Conservation (phyloP, 1,284 basidiomycete species). For the Inonotus obliquus region DNA sequence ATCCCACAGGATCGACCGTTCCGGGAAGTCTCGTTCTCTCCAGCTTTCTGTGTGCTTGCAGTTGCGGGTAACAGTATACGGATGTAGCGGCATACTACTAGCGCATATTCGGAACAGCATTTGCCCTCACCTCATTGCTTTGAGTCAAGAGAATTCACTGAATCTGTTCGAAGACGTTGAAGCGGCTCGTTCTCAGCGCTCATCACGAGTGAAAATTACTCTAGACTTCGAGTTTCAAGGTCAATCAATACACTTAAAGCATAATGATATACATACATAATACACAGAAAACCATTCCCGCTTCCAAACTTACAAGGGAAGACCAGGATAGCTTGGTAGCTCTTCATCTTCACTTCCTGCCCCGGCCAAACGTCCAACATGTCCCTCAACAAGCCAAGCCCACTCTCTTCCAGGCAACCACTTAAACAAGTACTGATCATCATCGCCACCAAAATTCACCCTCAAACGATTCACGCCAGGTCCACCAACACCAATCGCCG, state of each 20-base stretch:
- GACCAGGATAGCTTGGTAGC: slow-evolving; percentile 28
- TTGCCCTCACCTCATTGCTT: too few species aligned
- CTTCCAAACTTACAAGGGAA: neutral
- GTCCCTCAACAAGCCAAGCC: slow-evolving; percentile 54
- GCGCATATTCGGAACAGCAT: too few species aligned
- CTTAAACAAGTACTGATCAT: slow-evolving; percentile 33
- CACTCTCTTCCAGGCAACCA: slow-evolving; percentile 63
- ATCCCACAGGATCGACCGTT: too few species aligned
- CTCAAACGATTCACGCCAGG: slow-evolving; percentile 46
- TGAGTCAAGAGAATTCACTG: too few species aligned
- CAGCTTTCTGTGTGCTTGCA: too few species aligned
- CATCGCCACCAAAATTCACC: slow-evolving; percentile 59
- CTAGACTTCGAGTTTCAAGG: too few species aligned
- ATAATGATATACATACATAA: neutral
- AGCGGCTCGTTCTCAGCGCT: too few species aligned
- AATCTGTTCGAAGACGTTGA: too few species aligned
- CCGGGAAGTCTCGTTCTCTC: too few species aligned
- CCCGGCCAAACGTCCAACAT: slow-evolving; percentile 39
- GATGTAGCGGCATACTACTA: too few species aligned
- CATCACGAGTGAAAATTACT: too few species aligned
- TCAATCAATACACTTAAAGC: neutral
- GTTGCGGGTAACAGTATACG: too few species aligned
- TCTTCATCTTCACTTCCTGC: slow-evolving; percentile 26
- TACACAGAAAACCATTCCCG: neutral
- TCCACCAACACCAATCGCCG: slow-evolving; percentile 51